Evolutionary conservation across 2,329 filamentous ascomycete species (phyloP).

Genomic region (Teratosphaeria pseudoeucalypti): DNA sequence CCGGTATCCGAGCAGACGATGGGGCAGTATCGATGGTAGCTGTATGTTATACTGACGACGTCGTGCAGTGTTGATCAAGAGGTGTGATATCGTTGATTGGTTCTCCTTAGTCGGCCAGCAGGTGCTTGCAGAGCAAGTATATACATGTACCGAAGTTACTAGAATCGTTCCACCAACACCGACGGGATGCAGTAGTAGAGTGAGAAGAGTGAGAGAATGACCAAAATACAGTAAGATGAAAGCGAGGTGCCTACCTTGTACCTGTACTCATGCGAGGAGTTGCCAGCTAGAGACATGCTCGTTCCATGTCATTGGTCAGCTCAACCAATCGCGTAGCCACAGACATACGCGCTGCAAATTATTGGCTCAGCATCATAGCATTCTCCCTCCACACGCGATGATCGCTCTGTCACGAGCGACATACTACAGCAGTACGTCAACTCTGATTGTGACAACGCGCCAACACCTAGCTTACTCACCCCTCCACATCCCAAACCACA

Average conservation of each 20-base stretch:
- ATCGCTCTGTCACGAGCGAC: not conserved
- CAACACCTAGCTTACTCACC: not conserved
- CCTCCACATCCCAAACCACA: slow-evolving; percentile 42
- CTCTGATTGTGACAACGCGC: not conserved
- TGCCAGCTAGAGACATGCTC: not conserved
- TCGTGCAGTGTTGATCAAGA: not conserved
- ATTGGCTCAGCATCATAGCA: not conserved
- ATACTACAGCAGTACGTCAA: not conserved
- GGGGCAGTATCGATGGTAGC: not conserved
- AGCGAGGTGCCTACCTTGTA: not conserved
- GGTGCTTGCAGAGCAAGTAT: not conserved
- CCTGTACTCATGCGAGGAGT: not conserved
- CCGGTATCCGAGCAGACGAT: not conserved
- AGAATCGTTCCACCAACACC: not conserved
- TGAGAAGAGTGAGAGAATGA: not conserved
- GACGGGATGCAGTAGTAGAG: not conserved
- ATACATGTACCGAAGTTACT: not conserved
- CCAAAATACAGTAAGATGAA: not conserved
- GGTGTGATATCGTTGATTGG: not conserved
- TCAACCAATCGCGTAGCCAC: not conserved
- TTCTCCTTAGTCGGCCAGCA: not conserved
- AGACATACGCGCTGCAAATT: not conserved
- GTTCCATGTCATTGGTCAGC: not conserved
- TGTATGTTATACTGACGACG: not conserved
- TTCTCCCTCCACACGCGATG: not conserved